Percentiles rank a stretch among this genome's conserved stretches.
These are phyloP conservation scores for Meyerozyma sp. DNA, from an alignment of 1,139 yeast genomes.

Conservation along the genomic window DNA sequence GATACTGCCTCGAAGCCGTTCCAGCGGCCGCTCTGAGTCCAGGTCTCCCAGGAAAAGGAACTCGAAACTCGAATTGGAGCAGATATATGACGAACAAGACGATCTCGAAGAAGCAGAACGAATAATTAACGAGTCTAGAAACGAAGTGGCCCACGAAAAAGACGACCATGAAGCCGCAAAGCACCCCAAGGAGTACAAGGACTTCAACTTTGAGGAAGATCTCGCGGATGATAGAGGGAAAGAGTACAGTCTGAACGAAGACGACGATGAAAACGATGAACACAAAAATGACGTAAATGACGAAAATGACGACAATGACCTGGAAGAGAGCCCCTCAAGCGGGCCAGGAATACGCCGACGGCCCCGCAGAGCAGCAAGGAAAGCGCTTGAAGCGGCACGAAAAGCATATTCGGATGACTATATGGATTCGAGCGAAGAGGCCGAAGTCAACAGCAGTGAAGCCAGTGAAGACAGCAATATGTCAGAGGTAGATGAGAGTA, in stretches of 20 bases:
- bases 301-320: background rate
- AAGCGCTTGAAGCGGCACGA: background rate
- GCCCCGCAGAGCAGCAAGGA: constrained; percentile 4
- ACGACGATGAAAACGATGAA: no score
- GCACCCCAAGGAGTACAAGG: background rate
- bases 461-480: background rate
- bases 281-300: background rate
- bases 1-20: background rate
- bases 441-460: background rate
- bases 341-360: constrained; percentile 6
- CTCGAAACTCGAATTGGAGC: background rate
- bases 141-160: background rate
- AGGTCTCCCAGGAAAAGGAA: background rate
- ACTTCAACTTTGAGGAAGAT: background rate
- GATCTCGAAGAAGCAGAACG: constrained; percentile 46
- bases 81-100: constrained; percentile 13
- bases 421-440: background rate
- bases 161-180: background rate
- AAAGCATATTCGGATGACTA: constrained; percentile 1
- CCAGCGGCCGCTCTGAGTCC: background rate
- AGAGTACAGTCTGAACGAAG: no score
- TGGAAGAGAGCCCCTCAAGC: background rate
- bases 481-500: background rate
- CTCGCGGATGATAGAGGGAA: background rate
- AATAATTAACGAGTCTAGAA: constrained; percentile 24